These are phyloP conservation scores for Mimosa pudica DNA, from an alignment of 306 rosid genomes.

Conservation along the genomic window DNA sequence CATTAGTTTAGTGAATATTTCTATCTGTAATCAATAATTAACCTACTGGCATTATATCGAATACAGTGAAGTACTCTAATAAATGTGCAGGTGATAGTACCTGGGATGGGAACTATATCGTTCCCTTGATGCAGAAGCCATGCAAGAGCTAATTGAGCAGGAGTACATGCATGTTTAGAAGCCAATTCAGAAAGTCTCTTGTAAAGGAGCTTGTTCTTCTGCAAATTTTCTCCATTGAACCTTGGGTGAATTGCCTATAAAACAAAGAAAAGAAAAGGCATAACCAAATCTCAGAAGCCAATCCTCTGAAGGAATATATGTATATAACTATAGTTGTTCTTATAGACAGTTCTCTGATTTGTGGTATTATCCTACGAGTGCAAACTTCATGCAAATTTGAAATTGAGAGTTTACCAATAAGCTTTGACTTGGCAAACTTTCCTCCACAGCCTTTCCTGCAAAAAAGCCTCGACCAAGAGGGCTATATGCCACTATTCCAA, in stretches of 20 bases:
- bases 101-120: slow-evolving; percentile 72
- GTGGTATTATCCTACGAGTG: not conserved
- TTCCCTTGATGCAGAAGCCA: slow-evolving; percentile 76
- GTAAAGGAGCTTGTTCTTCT: slow-evolving; percentile 60
- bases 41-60: not conserved
- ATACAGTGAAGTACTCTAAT: not conserved
- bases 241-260: slow-evolving; percentile 62
- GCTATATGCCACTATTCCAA: slow-evolving; percentile 70
- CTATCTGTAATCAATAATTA: not conserved
- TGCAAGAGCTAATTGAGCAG: slow-evolving; percentile 71
- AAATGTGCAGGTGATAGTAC: slow-evolving; percentile 36
- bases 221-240: slow-evolving; percentile 66
- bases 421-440: slow-evolving; percentile 58
- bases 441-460: slow-evolving; percentile 69
- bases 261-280: slow-evolving; percentile 11
- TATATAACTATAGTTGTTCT: not conserved
- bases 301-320: not conserved
- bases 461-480: slow-evolving; percentile 81
- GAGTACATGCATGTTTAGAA: slow-evolving; percentile 55
- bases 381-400: not conserved
- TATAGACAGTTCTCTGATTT: not conserved
- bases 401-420: slow-evolving; percentile 47
- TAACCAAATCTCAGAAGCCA: slow-evolving; percentile 26
- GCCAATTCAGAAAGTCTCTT: slow-evolving; percentile 51
- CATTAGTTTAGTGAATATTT: not conserved